Conservation (phyloP, 441 rosid species). For the Populus trichocarpa region DNA sequence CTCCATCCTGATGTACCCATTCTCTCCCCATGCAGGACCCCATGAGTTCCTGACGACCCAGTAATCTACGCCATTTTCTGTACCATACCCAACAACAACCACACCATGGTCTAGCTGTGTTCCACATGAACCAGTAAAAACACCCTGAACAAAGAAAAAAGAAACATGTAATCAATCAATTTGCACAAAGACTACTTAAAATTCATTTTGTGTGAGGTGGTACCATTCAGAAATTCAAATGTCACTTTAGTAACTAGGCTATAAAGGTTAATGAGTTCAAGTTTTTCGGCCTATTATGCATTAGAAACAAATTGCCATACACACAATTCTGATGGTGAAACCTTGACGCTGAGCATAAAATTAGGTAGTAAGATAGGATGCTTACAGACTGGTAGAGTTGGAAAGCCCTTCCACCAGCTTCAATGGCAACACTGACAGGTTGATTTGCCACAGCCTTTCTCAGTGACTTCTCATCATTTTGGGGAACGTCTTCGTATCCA, state of each 20-base stretch:
- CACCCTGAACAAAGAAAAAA: slow-evolving; percentile 43
- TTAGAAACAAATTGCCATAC: neutral
- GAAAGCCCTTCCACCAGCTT: slow-evolving; percentile 82
- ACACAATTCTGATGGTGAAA: neutral
- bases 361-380: neutral
- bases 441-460: slow-evolving; percentile 74
- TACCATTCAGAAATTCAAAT: neutral
- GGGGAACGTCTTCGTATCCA: slow-evolving; percentile 73
- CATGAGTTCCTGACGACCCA: slow-evolving; percentile 89
- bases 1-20: slow-evolving; percentile 72
- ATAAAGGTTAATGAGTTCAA: neutral
- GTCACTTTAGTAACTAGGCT: neutral
- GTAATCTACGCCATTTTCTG: slow-evolving; percentile 64
- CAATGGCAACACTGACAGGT: slow-evolving; percentile 84
- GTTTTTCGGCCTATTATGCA: neutral
- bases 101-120: slow-evolving; percentile 83
- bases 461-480: slow-evolving; percentile 55
- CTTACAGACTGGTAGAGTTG: slow-evolving; percentile 69
- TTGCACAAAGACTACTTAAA: neutral
- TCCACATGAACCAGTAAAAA: slow-evolving; percentile 76
- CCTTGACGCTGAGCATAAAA: neutral
- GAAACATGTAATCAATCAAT: neutral
- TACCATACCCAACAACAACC: slow-evolving; percentile 82
- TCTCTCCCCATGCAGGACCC: slow-evolving; percentile 84
- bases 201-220: neutral